Base-by-base conservation (phyloP, 257 asterid genomes). In the Pogostemon cablin region DNA sequence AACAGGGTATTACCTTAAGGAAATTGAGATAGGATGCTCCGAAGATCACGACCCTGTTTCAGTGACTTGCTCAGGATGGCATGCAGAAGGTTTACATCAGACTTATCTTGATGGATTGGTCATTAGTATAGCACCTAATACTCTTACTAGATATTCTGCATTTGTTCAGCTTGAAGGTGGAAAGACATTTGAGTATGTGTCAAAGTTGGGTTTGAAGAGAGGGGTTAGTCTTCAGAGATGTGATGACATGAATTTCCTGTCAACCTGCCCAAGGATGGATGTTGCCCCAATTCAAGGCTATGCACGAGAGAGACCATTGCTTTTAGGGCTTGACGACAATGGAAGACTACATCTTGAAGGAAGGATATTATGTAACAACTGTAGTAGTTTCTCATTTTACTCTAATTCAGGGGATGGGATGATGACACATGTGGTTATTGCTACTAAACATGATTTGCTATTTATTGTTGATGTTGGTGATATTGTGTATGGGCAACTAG, bases 151-250 rank as follows among this genome's bases (percentile, higher is more conserved):
- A 40, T 73, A 62, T 68, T 89, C 93, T 35, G 95, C 93, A 53
- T 85, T 83, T 81, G 72, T 91, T 69, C 96, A 91, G 84, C 87
- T 85, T 83, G 89, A 86, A 63, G 90, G 95, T 70, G 99, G 99
- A 55, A 88, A 91, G 81, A 68, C 83, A 56, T 80, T 78, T 37
- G 92, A 89, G 68, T 95, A 88, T 63, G 58, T 62, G n/a, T 82
- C 95, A 9, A 86, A 82, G 75, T 69, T 81, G 67, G 84, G 88
- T 50, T 75, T 52, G 58, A 79, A 81, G 59, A 75, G 76, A 77
- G 84, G 71, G 38, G 72, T 37, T 68, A 52, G 77, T 47, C 84
- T 91, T 80, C 88, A 61, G 85, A 84, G 82, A 86, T 72, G 88
- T 57, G 84, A 86, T 59, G 83, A 81, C 80, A 79, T 85, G 91